Base-by-base conservation (phyloP, 2,329 filamentous ascomycete genomes). In the Trichophyton rubrum region DNA sequence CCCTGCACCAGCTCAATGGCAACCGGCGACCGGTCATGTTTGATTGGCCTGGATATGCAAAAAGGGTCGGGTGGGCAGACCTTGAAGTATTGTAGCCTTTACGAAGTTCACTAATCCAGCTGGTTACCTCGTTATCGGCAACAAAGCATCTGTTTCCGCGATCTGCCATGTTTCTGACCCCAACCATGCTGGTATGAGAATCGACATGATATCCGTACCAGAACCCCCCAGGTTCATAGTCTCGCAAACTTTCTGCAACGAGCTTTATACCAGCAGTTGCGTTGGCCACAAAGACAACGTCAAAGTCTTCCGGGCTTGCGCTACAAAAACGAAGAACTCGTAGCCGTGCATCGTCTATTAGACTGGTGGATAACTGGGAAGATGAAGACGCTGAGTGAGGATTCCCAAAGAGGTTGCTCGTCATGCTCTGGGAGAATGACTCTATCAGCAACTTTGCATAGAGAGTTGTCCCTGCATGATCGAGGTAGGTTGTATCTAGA, bases 401-500 rank as follows among this genome's bases (percentile, higher is more conserved):
- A 64, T 97, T 97, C 41, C 91, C 92, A 66, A 91, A 90, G 0
- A 97, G 77, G 67, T 85, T 88, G 3, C 82, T 78, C 27, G 86
- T 85, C 80, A 96, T 86, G 62, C 93, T 88, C n/a, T 76, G 72
- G 7, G 89, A 84, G 73, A 95, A 96, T 24, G 77, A 79, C 65
- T 92, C 87, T 72, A 97, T 85, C 24, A 93, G 75, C 33, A 88
- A 90, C 71, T 87, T 92, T 47, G 90, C 79, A 69, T 88, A 89
- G 0, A 88, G 78, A 0, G 91, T 92, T n/a, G 89, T 89, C n/a
- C 90, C 92, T 0, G 90, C 90, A 86, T 97, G 91, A 68, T 97
- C 92, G 61, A 97, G 85, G 72, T 96, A 97, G 55, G 85, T 79
- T 8, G 83, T 84, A 59, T 82, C 89, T 92, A 60, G 15, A 63